Conservation (phyloP, 352 stramenopile genomes). For the Lagenidium sp. region DNA sequence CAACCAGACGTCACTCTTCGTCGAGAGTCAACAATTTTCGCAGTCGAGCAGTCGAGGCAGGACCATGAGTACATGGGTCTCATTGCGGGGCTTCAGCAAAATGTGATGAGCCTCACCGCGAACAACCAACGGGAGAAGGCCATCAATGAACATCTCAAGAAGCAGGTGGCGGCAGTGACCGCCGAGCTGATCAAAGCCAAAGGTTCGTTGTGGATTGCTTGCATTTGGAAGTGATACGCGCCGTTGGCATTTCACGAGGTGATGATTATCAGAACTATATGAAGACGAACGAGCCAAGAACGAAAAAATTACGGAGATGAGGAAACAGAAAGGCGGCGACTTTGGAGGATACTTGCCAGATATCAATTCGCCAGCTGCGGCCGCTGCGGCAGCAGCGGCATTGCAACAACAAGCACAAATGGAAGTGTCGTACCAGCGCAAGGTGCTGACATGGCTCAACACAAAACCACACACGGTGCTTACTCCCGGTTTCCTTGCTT, state of each 20-base stretch:
- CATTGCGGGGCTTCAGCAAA: constrained; percentile 34
- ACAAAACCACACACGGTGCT: too few relatives aligned
- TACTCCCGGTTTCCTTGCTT: too few relatives aligned
- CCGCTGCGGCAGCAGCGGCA: constrained; percentile 18
- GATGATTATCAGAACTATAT: constrained; percentile 19
- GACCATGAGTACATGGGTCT: constrained; percentile 18
- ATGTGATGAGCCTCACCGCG: constrained; percentile 25
- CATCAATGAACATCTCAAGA: constrained; percentile 23
- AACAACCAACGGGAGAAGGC: constrained; percentile 43
- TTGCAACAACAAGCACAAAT: constrained; percentile 64
- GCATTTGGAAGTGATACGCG: background rate
- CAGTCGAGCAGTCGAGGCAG: constrained; percentile 12
- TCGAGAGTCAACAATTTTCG: constrained; percentile 13
- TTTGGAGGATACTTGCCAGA: constrained; percentile 26
- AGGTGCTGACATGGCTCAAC: too few relatives aligned
- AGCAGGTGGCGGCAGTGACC: constrained; percentile 24
- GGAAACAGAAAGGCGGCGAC: constrained; percentile 16
- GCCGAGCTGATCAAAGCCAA: constrained; percentile 22
- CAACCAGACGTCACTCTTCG: too few relatives aligned
- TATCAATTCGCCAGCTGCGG: constrained; percentile 19
- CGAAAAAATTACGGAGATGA: constrained; percentile 25
- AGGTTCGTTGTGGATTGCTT: constrained; percentile 12
- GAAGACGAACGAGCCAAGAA: constrained; percentile 39
- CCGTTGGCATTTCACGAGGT: background rate
- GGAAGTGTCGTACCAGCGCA: constrained; percentile 54